Conservation (phyloP, 176 grass and related monocot species). For the Oryza glumipatula region DNA sequence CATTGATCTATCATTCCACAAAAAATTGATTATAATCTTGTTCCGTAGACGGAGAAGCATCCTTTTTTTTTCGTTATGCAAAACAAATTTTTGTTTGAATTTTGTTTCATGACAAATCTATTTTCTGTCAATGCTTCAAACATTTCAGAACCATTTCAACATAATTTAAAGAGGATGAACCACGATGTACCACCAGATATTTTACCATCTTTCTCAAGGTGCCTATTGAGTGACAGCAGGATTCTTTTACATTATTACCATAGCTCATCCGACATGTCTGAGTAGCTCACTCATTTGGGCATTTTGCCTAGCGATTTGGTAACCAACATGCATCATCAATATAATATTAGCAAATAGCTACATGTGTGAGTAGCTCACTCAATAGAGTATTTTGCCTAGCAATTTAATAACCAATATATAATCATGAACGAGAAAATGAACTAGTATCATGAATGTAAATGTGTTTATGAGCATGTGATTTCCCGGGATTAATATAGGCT, state of each 20-base stretch:
- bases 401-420: neutral
- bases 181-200: neutral
- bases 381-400: neutral
- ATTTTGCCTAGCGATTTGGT: slow-evolving; percentile 5
- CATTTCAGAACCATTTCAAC: too few species aligned
- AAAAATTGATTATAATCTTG: too few species aligned
- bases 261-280: neutral
- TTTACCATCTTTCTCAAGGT: neutral
- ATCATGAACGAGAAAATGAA: neutral
- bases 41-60: too few species aligned
- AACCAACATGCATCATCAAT: slow-evolving; percentile 1
- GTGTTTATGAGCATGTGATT: slow-evolving; percentile 6
- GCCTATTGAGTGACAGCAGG: neutral
- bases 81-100: too few species aligned
- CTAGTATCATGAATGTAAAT: neutral
- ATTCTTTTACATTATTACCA: neutral
- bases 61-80: too few species aligned
- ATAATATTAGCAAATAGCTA: neutral
- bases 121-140: neutral
- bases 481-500: neutral
- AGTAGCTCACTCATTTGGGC: slow-evolving; percentile 1
- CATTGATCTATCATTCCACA: too few species aligned
- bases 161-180: too few species aligned
- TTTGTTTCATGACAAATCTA: neutral
- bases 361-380: neutral